Evolutionary conservation across 331 rosid genomes (phyloP).

Genomic region (Malus hybrid): DNA sequence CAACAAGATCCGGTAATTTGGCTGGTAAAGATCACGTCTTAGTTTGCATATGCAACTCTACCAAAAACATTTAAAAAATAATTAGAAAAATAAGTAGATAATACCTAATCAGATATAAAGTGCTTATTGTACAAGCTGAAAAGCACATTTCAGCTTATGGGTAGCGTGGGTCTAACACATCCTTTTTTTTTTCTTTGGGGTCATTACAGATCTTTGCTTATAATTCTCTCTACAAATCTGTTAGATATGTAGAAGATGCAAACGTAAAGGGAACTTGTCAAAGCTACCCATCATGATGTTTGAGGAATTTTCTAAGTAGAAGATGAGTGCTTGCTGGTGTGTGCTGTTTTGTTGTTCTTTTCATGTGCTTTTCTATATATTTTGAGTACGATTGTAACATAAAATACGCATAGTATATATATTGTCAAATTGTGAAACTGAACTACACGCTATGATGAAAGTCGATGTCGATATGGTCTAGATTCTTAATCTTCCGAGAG

Average conservation of each 20-base stretch:
- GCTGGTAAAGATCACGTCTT: conserved; percentile 15
- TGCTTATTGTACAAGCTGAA: background rate
- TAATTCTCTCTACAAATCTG: background rate
- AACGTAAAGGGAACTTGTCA: background rate
- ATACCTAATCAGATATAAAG: background rate
- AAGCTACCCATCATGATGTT: background rate
- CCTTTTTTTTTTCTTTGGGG: background rate
- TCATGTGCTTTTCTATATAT: too few species aligned
- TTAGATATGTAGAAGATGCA: background rate
- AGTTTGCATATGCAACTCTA: background rate
- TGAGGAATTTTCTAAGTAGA: background rate
- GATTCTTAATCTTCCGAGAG: too few species aligned
- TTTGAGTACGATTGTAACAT: too few species aligned
- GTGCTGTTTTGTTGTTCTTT: too few species aligned
- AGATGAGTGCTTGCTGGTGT: background rate
- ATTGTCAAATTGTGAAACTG: too few species aligned
- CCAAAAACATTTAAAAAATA: background rate
- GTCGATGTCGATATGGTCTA: too few species aligned
- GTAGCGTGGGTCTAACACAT: background rate
- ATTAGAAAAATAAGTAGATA: background rate
- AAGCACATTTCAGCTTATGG: background rate
- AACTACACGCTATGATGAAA: too few species aligned
- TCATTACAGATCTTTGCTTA: background rate
- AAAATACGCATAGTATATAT: too few species aligned
- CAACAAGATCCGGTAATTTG: conserved; percentile 26